phyloP scores from a whole-genome alignment of 768 basidiomycete genomes.

The Tricholoma sp. region DNA sequence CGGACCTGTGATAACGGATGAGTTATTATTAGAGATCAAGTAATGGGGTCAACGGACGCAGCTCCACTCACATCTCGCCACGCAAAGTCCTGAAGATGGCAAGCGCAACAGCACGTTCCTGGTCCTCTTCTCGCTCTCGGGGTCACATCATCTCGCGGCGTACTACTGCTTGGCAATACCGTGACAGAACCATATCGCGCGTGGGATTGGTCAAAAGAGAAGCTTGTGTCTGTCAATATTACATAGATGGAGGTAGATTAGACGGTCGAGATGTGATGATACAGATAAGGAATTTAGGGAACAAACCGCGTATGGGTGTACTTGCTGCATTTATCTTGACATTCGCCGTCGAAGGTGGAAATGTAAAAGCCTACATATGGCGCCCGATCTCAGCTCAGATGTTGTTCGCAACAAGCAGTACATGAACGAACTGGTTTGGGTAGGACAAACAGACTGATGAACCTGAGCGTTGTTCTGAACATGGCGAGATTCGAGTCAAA shows the following conservation, averaged over 20 bases:
- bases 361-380: slow-evolving; percentile 5
- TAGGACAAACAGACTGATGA: slow-evolving; percentile 14
- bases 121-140: background rate
- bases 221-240: background rate
- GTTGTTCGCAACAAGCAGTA: background rate
- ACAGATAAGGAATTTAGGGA: background rate
- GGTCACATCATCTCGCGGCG: background rate
- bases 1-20: background rate
- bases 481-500: background rate
- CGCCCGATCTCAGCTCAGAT: background rate
- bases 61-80: background rate
- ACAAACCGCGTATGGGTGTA: background rate
- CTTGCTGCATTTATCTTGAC: background rate
- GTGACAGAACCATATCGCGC: background rate
- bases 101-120: slow-evolving; percentile 5
- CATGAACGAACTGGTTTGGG: slow-evolving; percentile 14
- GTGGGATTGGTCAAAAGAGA: slow-evolving; percentile 1
- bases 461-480: slow-evolving; percentile 12
- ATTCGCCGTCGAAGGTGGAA: slow-evolving; percentile 1
- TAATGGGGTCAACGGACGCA: background rate
- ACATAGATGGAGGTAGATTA: background rate
- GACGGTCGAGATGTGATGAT: background rate
- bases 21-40: background rate
- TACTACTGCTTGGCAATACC: background rate
- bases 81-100: slow-evolving; percentile 2